A percentile compares a stretch with the other conserved stretches of the same genome.
Evolutionary conservation across 805 yeast genomes (phyloP).

Genomic region (Candida nitratophila): DNA sequence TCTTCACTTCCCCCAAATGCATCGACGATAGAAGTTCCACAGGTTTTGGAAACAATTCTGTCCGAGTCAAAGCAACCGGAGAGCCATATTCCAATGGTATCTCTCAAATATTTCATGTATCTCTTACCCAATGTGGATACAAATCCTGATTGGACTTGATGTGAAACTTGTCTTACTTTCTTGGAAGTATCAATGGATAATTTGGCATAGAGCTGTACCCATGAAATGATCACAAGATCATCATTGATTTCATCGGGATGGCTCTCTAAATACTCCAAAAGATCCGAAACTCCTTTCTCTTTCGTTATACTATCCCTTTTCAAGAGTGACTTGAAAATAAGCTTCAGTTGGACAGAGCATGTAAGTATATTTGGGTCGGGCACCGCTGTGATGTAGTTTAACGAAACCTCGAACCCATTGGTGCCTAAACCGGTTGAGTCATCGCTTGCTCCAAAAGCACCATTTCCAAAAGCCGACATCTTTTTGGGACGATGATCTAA

Average conservation of each 20-base stretch:
- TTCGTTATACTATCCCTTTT: conserved; percentile 82
- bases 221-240: conserved; percentile 49
- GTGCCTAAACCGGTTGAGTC: conserved; percentile 23
- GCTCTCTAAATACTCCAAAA: conserved; percentile 28
- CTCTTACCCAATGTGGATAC: conserved; percentile 45
- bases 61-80: conserved; percentile 70
- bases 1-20: conserved; percentile 53
- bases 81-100: conserved; percentile 67
- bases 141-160: conserved; percentile 54
- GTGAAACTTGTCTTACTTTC: conserved; percentile 53
- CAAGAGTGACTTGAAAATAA: conserved; percentile 67
- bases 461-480: conserved; percentile 14
- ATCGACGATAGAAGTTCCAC: conserved; percentile 36
- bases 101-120: conserved; percentile 59
- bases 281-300: conserved; percentile 66
- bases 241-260: conserved; percentile 27
- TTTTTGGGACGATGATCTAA: background rate
- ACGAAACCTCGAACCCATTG: conserved; percentile 46
- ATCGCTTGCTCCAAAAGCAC: conserved; percentile 6
- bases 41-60: conserved; percentile 44
- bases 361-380: conserved; percentile 57
- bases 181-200: conserved; percentile 66
- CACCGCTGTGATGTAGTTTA: conserved; percentile 69
- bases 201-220: conserved; percentile 82
- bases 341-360: conserved; percentile 40